Conservation (phyloP, 495 filamentous ascomycete species). For the Xylaria scruposa region DNA sequence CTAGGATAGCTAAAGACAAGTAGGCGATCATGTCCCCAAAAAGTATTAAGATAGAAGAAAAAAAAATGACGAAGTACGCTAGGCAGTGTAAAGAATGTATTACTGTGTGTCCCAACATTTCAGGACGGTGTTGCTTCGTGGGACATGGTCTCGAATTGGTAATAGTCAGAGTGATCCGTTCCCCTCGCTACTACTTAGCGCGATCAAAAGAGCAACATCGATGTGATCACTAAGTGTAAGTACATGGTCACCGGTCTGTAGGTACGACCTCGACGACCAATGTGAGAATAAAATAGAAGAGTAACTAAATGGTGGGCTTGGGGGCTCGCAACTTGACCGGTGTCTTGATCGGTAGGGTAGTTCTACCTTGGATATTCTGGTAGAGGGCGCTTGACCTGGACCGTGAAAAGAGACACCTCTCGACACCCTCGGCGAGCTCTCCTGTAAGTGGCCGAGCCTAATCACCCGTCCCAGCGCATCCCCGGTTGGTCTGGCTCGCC, state of each 20-base stretch:
- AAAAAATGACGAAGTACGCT: neutral
- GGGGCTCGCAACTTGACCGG: neutral
- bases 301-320: neutral
- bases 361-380: neutral
- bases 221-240: neutral
- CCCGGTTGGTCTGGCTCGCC: slow-evolving; percentile 23
- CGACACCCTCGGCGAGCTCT: slow-evolving; percentile 18
- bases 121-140: neutral
- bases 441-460: slow-evolving; percentile 25
- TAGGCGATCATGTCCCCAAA: neutral
- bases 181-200: slow-evolving; percentile 13
- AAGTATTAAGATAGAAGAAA: neutral
- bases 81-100: neutral
- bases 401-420: slow-evolving; percentile 4
- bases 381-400: slow-evolving; percentile 5
- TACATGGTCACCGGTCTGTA: neutral
- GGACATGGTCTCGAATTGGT: neutral
- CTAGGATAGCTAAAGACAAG: neutral
- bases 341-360: neutral
- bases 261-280: neutral
- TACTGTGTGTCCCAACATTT: slow-evolving; percentile 2
- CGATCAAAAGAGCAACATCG: neutral
- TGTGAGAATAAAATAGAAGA: neutral
- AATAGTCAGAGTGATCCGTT: neutral
- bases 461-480: slow-evolving; percentile 23